Evolutionary conservation across 2,329 filamentous ascomycete genomes (phyloP), one percentile per base, ranked within the genome.

Genomic region (Podosphaera xanthii): DNA sequence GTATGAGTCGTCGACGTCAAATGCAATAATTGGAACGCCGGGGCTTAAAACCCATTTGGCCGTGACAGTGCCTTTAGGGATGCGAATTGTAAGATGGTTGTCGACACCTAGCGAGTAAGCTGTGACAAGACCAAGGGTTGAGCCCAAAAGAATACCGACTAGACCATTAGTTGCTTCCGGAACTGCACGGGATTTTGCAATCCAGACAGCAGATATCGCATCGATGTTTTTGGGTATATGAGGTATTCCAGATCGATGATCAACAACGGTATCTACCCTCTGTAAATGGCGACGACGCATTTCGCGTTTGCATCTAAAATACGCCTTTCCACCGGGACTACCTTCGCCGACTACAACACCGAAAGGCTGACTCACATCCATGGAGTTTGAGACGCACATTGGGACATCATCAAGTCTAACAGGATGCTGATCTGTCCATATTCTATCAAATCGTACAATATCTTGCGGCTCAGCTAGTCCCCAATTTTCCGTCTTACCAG

Each of bases 41-140:
- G 92, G 92, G 67, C 88, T 89, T 10, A 97, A 75, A 8, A 87
- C 82, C 91, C 91, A 97, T 64, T 85, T 86, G 40, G 87, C 86
- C 46, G 87, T 94, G 63, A 92, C 77, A 66, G 94, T 85, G 3
- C 89, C 89, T 48, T 81, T 80, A 44, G 77, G 83, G 80, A 60
- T 83, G 78, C 59, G 80, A 76, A 58, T 80, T 74, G 57, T 83
- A 80, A 33, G 79, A 69, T 57, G 74, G 74, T 67, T 78, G 50
- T 69, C 67, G 4, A 62, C 62, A 33, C 84, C 85, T 0, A 96
- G 73, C 30, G 87, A 84, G 71, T 92, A 96, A 0, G 87, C 78
- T 0, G 87, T 86, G 48, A 97, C 76, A 1, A 95, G 77, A 48
- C 91, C 91, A 8, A 87, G 77, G 2, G 90, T 87, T 30, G 89